phyloP scores from a whole-genome alignment of 164 flowering plant species.

The Euptelea pleiosperma region DNA sequence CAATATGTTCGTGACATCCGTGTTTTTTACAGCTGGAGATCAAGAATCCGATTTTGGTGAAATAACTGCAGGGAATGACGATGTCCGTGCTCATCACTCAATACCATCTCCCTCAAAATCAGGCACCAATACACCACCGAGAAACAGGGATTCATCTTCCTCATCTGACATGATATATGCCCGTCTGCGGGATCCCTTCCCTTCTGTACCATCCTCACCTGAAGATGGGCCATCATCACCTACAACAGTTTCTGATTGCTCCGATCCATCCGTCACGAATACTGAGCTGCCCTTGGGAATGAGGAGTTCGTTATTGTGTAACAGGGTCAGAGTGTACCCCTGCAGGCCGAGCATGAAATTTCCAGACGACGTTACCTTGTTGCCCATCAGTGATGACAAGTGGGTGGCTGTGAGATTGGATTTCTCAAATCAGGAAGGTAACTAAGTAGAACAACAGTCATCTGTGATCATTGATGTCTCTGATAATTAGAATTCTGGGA shows the following conservation, averaged over 20 bases:
- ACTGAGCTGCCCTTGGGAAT: slow-evolving; percentile 3
- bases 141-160: slow-evolving; percentile 4
- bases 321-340: slow-evolving; percentile 40
- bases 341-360: slow-evolving; percentile 26
- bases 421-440: slow-evolving; percentile 23
- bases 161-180: slow-evolving; percentile 13
- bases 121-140: background rate
- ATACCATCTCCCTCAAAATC: background rate
- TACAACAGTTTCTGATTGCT: slow-evolving; percentile 5
- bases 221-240: slow-evolving; percentile 12
- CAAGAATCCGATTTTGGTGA: slow-evolving; percentile 10
- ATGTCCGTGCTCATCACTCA: background rate
- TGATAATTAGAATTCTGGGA: too few relatives aligned
- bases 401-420: slow-evolving; percentile 57
- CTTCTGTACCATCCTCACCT: slow-evolving; percentile 6
- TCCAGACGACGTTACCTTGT: slow-evolving; percentile 30
- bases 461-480: too few relatives aligned
- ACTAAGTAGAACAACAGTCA: too few relatives aligned
- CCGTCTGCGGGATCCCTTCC: slow-evolving; percentile 16
- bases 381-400: slow-evolving; percentile 41
- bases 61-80: background rate
- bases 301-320: slow-evolving; percentile 27
- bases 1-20: background rate
- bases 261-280: slow-evolving; percentile 11
- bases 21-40: slow-evolving; percentile 20